Conservation (phyloP, 2,329 filamentous ascomycete species). For the Exophiala sideris region DNA sequence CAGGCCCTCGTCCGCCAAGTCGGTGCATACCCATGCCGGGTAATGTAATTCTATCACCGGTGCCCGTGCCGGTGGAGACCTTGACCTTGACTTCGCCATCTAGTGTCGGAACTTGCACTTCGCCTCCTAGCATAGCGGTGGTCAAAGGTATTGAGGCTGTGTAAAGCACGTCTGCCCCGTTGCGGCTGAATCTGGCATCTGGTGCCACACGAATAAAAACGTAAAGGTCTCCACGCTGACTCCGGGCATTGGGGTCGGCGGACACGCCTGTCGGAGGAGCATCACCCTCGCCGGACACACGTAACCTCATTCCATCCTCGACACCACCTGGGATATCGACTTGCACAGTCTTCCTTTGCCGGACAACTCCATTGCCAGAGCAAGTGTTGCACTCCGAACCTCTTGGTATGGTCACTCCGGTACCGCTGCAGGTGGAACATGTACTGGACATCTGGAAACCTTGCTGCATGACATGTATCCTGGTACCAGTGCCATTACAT, state of each 20-base stretch:
- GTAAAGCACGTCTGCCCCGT: conserved; percentile 86
- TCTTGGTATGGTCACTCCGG: conserved; percentile 70
- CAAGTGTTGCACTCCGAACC: conserved; percentile 80
- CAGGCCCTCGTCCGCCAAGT: conserved; percentile 63
- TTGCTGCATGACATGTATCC: conserved; percentile 84
- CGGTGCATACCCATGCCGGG: conserved; percentile 92
- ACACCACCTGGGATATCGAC: conserved; percentile 94
- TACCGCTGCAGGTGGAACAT: conserved; percentile 76
- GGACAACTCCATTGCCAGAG: conserved; percentile 75
- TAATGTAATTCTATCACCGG: conserved; percentile 86
- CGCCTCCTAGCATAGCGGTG: conserved; percentile 86
- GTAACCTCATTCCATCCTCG: conserved; percentile 91
- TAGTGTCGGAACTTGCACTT: conserved; percentile 83
- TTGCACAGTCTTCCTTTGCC: conserved; percentile 77
- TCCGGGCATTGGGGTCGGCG: conserved; percentile 59
- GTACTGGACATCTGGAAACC: conserved; percentile 96
- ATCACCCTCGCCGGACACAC: conserved; percentile 82
- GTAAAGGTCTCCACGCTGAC: conserved; percentile 82
- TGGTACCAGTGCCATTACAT: conserved; percentile 82
- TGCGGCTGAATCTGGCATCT: conserved; percentile 83
- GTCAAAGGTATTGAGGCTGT: conserved; percentile 89
- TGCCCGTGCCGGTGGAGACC: conserved; percentile 84
- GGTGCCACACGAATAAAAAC: conserved; percentile 86
- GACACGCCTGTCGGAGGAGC: conserved; percentile 72
- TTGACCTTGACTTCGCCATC: conserved; percentile 88